Evolutionary conservation across 2,329 filamentous ascomycete genomes (phyloP), one percentile per base, ranked within the genome.

Genomic region (Thelonectria blattea): DNA sequence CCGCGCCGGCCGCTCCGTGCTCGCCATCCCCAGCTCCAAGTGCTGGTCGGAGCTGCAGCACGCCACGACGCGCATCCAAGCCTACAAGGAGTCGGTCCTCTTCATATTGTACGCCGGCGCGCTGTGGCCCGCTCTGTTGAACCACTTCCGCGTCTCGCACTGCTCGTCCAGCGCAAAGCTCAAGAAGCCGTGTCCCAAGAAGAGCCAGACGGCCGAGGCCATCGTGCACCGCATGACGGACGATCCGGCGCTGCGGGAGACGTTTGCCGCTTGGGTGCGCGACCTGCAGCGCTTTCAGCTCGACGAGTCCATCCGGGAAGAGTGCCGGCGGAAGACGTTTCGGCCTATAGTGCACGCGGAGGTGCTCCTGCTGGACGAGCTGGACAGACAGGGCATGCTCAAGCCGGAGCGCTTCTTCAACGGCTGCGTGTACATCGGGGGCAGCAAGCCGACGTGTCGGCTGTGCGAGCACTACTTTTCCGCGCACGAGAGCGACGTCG

Each of bases 391-490:
- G 3, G 62, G 60, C 0, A 63, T 64, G 1, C 60, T 64, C 0
- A 52, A 59, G 12, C 50, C 30, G 0, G 10, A 63, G 0, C 63
- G 62, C 9, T 76, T 73, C 66, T 77, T 72, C 62, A 62, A 68
- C 2, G 54, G 66, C 22, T 67, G 64, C 45, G 67, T 67, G 27
- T 77, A 76, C 52, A 74, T 78, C 17, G 75, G 74, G 7, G 64
- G 64, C 48, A 75, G 73, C 66, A 78, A 77, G 56, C 75, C 74
- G 0, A 74, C 73, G 0, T 77, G 75, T 42, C 66, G 69, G 2
- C 69, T 77, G 1, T 77, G 75, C 46, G 20, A 64, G 0, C 64
- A 71, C 39, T 78, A 74, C 45, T 74, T 77, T 17, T 27, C 18
- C 1, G 49, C 20, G 2, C 50, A 62, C 0, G 68, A 71, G 0